A percentile compares a stretch with the other conserved stretches of the same genome.
Evolutionary conservation across 495 filamentous ascomycete genomes (phyloP).

Genomic region (Penicillium turbatum): DNA sequence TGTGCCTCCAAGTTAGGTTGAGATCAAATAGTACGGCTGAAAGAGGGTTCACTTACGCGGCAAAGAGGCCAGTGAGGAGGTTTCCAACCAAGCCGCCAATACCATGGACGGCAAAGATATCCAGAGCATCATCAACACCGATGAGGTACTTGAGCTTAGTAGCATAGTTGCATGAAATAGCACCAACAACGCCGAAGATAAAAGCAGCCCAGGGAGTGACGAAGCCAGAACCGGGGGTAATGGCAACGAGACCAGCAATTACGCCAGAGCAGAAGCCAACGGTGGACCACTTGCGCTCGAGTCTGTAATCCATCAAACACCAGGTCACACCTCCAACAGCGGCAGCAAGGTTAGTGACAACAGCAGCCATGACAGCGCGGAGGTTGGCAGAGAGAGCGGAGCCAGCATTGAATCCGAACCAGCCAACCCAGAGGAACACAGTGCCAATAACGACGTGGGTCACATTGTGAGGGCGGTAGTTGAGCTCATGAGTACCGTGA

Average conservation of each 20-base stretch:
- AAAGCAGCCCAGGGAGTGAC: conserved; percentile 94
- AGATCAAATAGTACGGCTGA: not conserved
- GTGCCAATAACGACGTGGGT: conserved; percentile 96
- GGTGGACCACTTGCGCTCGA: conserved; percentile 94
- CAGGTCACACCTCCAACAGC: conserved; percentile 85
- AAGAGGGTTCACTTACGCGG: conserved; percentile 55
- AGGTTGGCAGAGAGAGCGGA: conserved; percentile 86
- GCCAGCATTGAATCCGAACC: conserved; percentile 98
- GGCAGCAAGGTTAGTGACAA: conserved; percentile 54
- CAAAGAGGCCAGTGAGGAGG: conserved; percentile 85
- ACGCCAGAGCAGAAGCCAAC: conserved; percentile 96
- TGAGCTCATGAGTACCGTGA: conserved; percentile 82
- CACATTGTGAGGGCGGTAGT: conserved; percentile 97
- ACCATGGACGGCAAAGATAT: conserved; percentile 91
- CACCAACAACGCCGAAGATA: conserved; percentile 81
- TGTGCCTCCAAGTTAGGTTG: conserved; percentile 25
- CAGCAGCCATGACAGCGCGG: conserved; percentile 61
- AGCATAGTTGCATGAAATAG: conserved; percentile 84
- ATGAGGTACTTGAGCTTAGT: conserved; percentile 94
- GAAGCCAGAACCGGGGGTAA: conserved; percentile 87
- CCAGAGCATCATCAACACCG: conserved; percentile 81
- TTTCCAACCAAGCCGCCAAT: conserved; percentile 89
- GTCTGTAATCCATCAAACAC: conserved; percentile 90
- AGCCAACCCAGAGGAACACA: conserved; percentile 98
- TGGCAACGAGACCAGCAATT: conserved; percentile 86